phyloP scores from a whole-genome alignment of 331 rosid species.

The Cydonia oblonga region DNA sequence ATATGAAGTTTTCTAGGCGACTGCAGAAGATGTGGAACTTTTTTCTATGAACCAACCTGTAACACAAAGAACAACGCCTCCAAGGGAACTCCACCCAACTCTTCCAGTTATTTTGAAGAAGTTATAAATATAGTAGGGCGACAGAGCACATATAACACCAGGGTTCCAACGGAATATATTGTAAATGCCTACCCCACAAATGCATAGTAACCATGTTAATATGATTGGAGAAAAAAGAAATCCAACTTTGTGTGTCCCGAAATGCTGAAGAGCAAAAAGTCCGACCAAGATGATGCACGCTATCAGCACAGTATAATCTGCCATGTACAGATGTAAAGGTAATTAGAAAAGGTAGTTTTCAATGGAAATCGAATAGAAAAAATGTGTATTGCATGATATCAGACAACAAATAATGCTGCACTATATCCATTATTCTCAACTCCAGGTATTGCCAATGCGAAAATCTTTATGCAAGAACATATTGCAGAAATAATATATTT shows the following conservation, averaged over 20 bases:
- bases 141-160: slow-evolving; percentile 16
- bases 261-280: slow-evolving; percentile 29
- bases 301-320: slow-evolving; percentile 24
- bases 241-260: slow-evolving; percentile 26
- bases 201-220: slow-evolving; percentile 19
- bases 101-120: slow-evolving; percentile 17
- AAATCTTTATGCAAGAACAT: background rate
- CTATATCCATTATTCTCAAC: background rate
- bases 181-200: slow-evolving; percentile 25
- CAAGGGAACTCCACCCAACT: slow-evolving; percentile 28
- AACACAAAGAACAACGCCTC: slow-evolving; percentile 27
- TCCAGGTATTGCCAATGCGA: background rate
- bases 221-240: slow-evolving; percentile 33
- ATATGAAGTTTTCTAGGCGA: background rate
- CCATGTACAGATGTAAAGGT: background rate
- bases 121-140: slow-evolving; percentile 19
- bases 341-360: background rate
- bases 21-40: background rate
- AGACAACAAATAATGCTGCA: background rate
- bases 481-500: too few relatives aligned
- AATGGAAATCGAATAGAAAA: background rate
- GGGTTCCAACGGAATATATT: slow-evolving; percentile 29
- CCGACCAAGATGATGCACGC: slow-evolving; percentile 28
- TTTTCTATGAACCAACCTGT: slow-evolving; percentile 12
- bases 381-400: background rate